These are phyloP conservation scores for Bipolaris sorokiniana DNA, from an alignment of 2,329 filamentous ascomycete genomes.

Conservation along the genomic window DNA sequence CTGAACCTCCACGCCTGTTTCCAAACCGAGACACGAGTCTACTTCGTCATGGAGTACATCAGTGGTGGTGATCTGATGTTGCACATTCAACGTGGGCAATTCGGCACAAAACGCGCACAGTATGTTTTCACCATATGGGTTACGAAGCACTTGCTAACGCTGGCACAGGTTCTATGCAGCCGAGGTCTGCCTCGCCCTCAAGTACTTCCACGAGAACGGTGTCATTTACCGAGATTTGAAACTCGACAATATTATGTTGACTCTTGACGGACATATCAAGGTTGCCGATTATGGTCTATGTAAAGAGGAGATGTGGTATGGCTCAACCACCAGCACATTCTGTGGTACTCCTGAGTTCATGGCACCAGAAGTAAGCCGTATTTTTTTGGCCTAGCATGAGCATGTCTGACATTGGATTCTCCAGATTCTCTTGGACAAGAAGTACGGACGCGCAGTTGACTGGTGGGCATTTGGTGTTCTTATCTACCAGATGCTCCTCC, in stretches of 20 bases:
- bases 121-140: constrained; percentile 57
- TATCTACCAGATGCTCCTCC: constrained; percentile 99
- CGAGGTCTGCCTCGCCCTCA: constrained; percentile 94
- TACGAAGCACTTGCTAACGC: constrained; percentile 20
- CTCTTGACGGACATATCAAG: constrained; percentile 96
- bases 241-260: constrained; percentile 88
- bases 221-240: constrained; percentile 92
- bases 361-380: constrained; percentile 83
- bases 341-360: constrained; percentile 99
- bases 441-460: constrained; percentile 95
- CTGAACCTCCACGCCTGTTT: constrained; percentile 96
- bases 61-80: constrained; percentile 98
- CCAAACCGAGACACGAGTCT: constrained; percentile 97
- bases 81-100: constrained; percentile 96
- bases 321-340: constrained; percentile 94
- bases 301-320: constrained; percentile 99
- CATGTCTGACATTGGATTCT: background rate
- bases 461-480: constrained; percentile 99
- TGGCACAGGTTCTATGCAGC: constrained; percentile 84
- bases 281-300: constrained; percentile 98
- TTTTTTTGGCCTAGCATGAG: background rate
- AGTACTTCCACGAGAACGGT: constrained; percentile 99
- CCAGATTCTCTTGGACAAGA: constrained; percentile 95
- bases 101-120: constrained; percentile 94
- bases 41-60: constrained; percentile 99